These are phyloP conservation scores for Parietaria judaica DNA, from an alignment of 306 rosid species.

Conservation along the genomic window DNA sequence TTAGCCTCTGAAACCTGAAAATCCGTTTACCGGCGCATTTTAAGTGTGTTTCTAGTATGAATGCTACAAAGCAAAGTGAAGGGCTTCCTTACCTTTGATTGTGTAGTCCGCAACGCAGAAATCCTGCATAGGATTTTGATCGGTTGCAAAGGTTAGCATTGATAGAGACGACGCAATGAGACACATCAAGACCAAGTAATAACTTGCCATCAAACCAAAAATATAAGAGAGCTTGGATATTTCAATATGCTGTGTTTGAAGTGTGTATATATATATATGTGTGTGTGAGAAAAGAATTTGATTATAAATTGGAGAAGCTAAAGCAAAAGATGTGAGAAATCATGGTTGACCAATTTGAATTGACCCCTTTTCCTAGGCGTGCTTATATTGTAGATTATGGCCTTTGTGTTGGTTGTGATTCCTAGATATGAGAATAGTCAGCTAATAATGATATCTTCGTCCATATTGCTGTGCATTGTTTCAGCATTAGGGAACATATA, in stretches of 20 bases:
- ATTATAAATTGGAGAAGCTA: background rate
- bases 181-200: background rate
- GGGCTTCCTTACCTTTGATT: slow-evolving; percentile 5
- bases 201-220: slow-evolving; percentile 10
- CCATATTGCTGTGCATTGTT: background rate
- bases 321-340: background rate
- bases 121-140: slow-evolving; percentile 35
- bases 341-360: background rate
- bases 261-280: background rate
- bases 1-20: background rate
- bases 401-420: background rate
- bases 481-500: background rate
- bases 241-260: background rate
- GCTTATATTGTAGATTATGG: background rate
- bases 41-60: background rate
- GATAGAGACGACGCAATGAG: slow-evolving; percentile 7
- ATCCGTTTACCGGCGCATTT: background rate
- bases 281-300: background rate
- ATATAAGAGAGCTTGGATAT: background rate
- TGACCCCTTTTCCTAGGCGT: slow-evolving; percentile 2
- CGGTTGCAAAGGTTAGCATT: slow-evolving; percentile 11
- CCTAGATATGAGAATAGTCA: background rate
- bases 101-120: slow-evolving; percentile 32
- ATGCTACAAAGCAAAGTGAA: background rate
- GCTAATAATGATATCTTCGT: background rate